A percentile compares a stretch with the other conserved stretches of the same genome.
Conservation (phyloP, 23 red algal species). For the Cyanidiococcus yangmingshanensis region DNA sequence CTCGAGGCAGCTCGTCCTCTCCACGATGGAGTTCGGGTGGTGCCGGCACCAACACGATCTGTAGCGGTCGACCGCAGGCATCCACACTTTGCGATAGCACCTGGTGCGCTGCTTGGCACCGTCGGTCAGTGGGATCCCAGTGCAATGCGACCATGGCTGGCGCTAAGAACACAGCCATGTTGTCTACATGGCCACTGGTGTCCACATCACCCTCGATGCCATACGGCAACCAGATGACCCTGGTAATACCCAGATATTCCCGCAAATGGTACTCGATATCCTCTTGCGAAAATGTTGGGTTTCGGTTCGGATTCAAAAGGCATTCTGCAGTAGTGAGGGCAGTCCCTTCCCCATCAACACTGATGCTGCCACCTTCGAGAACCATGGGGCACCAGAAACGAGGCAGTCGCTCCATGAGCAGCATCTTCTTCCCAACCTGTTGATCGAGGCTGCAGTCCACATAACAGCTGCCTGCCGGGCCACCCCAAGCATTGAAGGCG, state of each 20-base stretch:
- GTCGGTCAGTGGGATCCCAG: slow-evolving; percentile 32
- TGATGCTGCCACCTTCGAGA: slow-evolving; percentile 49
- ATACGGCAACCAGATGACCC: slow-evolving; percentile 42
- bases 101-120: slow-evolving; percentile 25
- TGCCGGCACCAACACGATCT: slow-evolving; percentile 16
- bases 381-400: slow-evolving; percentile 31
- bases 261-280: slow-evolving; percentile 26
- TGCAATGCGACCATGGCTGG: slow-evolving; percentile 36
- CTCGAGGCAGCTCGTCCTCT: slow-evolving; percentile 1
- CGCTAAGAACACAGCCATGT: slow-evolving; percentile 48
- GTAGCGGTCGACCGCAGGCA: slow-evolving; percentile 21
- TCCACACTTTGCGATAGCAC: slow-evolving; percentile 15
- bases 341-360: slow-evolving; percentile 46
- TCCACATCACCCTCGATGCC: slow-evolving; percentile 55
- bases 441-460: slow-evolving; percentile 21
- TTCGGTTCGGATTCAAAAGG: slow-evolving; percentile 43
- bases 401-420: slow-evolving; percentile 21
- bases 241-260: slow-evolving; percentile 27
- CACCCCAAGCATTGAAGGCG: slow-evolving; percentile 64
- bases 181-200: slow-evolving; percentile 65
- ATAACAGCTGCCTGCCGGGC: slow-evolving; percentile 35
- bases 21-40: slow-evolving; percentile 16
- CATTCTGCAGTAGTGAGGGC: slow-evolving; percentile 51
- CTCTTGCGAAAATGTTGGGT: slow-evolving; percentile 11
- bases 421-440: slow-evolving; percentile 23